Percentiles rank a stretch among this genome's conserved stretches.
Conservation (phyloP, 169 alveolate genomes). For the Besnoitia besnoiti region DNA sequence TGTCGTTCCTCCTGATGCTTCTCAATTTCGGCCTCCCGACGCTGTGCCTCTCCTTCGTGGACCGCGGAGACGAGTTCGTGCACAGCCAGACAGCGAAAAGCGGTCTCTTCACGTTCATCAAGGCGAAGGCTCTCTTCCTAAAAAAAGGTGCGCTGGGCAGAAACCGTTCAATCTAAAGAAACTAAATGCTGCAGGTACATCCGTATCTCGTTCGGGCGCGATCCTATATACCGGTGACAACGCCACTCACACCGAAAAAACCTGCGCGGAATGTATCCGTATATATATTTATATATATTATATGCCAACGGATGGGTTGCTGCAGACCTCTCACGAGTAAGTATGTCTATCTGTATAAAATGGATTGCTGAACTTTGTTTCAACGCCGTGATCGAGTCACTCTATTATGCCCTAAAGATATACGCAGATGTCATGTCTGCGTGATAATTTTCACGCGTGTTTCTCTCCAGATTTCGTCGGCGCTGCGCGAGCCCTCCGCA, state of each 20-base stretch:
- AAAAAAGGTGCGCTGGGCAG: background rate
- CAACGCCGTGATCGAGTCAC: background rate
- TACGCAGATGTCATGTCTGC: background rate
- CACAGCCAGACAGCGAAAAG: background rate
- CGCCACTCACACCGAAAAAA: too few relatives aligned
- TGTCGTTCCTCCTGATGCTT: background rate
- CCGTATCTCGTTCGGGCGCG: too few relatives aligned
- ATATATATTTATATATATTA: background rate
- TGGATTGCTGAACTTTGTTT: background rate
- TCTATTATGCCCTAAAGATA: background rate
- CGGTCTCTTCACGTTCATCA: background rate
- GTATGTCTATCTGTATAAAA: background rate
- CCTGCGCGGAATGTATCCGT: background rate
- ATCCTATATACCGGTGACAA: too few relatives aligned
- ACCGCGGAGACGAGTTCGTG: background rate
- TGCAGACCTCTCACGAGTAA: background rate
- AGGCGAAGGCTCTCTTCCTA: slow-evolving; percentile 30
- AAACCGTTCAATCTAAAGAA: too few relatives aligned
- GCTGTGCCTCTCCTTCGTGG: background rate
- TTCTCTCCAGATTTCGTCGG: background rate
- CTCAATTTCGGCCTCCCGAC: slow-evolving; percentile 13
- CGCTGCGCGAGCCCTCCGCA: background rate
- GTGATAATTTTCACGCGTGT: background rate
- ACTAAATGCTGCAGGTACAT: too few relatives aligned
- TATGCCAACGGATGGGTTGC: background rate